phyloP scores from a whole-genome alignment of 2,329 filamentous ascomycete genomes.

The Microcyclospora tardicrescens region DNA sequence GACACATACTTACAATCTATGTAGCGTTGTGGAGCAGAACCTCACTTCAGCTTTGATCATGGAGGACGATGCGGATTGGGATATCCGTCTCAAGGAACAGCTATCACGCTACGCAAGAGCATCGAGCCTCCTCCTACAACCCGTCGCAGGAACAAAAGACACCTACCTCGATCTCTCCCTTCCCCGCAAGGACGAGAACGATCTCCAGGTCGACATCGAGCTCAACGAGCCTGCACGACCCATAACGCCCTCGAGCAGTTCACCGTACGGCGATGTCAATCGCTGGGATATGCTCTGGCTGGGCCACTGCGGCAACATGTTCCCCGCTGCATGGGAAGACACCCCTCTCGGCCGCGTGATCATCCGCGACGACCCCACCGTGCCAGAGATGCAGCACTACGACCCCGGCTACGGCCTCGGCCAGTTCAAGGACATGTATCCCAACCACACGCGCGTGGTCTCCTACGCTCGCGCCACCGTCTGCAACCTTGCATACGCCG shows the following conservation, averaged over 20 bases:
- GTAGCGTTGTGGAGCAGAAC: no score
- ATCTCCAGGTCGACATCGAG: slow-evolving; percentile 18
- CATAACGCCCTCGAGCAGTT: no score
- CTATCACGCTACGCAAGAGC: slow-evolving; percentile 9
- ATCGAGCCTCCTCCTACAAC: slow-evolving; percentile 18
- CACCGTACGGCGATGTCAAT: slow-evolving; percentile 24
- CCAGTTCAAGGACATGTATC: slow-evolving; percentile 9
- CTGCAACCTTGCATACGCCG: slow-evolving; percentile 34
- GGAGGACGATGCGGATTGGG: slow-evolving; percentile 34
- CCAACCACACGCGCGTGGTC: slow-evolving; percentile 31
- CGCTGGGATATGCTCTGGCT: slow-evolving; percentile 28
- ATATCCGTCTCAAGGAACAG: slow-evolving; percentile 28
- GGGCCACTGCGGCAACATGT: slow-evolving; percentile 28
- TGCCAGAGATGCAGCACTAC: slow-evolving; percentile 6
- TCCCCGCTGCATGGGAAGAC: neutral
- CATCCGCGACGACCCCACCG: slow-evolving; percentile 8
- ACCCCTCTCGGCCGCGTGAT: slow-evolving; percentile 9
- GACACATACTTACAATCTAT: no score
- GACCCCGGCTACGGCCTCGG: slow-evolving; percentile 8
- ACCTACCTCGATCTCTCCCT: neutral
- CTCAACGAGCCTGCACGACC: slow-evolving; percentile 1
- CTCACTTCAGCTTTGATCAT: slow-evolving; percentile 25
- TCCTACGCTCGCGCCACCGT: slow-evolving; percentile 29
- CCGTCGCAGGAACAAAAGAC: neutral
- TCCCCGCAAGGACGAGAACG: slow-evolving; percentile 20